Evolutionary conservation across 2,329 filamentous ascomycete species (phyloP), one percentile per base, ranked within the genome.

Genomic region (Ceratocystis ficicola): DNA sequence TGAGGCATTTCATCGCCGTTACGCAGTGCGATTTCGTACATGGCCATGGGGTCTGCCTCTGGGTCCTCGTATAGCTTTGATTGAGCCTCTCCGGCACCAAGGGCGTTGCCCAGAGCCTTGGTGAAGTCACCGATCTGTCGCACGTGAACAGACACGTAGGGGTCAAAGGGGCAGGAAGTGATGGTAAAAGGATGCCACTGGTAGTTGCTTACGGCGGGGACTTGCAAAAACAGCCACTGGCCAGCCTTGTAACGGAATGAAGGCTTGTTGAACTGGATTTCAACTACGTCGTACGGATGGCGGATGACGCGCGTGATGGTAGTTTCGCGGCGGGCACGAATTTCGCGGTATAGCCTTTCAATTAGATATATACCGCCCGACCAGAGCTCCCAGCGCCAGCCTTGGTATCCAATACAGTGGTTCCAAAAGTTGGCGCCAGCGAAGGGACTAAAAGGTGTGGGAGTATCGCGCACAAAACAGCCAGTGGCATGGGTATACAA

Each of bases 131-230:
- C 90, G 2, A 95, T 89, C 77, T 95, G 90, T 61, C 90, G 86
- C 68, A 95, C 84, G 74, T 95, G 90, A 32, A 95, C 83, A 59
- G 88, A 92, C 70, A 95, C 83, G 73, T 95, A 95, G 0, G 88
- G 87, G 72, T 95, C 90, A 73, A 89, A 90, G 5, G 90, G 90
- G 75, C 90, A 95, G 20, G 90, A 95, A 3, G 90, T 95, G 75
- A 95, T 95, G 70, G 90, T 95, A 75, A 95, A 95, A 1, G 90
- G 90, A 76, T 95, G 90, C 90, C 90, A 95, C 77, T 95, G 89
- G 71, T 87, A 84, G 70, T 79, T 81, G 68, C 88, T 92, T 63
- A 95, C 84, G 6, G 87, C 85, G 0, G 90, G 90, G 32, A 92
- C 84, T 74, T 95, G 90, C 68, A 95, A 79, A 78, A 95, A 95